Base-by-base conservation (phyloP, 2,329 filamentous ascomycete species). In the Aspergillus latus region DNA sequence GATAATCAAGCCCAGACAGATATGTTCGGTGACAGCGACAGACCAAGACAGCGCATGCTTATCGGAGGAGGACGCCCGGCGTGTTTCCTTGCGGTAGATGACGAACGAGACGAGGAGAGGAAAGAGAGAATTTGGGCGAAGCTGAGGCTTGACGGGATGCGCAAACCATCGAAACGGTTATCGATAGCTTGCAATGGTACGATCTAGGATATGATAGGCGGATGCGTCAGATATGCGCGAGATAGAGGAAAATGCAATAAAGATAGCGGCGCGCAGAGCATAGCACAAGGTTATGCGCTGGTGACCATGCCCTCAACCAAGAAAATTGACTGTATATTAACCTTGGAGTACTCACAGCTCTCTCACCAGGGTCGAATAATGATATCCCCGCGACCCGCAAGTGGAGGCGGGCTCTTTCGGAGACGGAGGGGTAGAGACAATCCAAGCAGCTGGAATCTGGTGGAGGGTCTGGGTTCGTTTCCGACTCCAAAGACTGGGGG, bases 1-100 rank as follows among this genome's bases (percentile, higher is more conserved):
- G 46, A 51, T 63, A 62, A 59, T 70, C 68, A 63, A 64, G 62
- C 60, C 60, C 62, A 60, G 52, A 57, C 58, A 51, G 62, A 54
- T 66, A 63, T 64, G 59, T 62, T 64, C 56, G 56, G 51, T 44
- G 45, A 57, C 49, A 60, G 54, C 47, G 52, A 58, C 46, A 44
- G 50, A 48, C 47, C 51, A 59, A 59, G 59, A 53, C 53, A 32
- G 59, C 58, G 47, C 64, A 66, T 66, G 55, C 63, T 66, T 64
- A 59, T 59, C 58, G 49, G 43, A 54, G 34, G 50, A 54, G 55
- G 34, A 34, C 52, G 34, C 46, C 54, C 43, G 49, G 40, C 44
- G 42, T 37, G 42, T 59, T 50, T 48, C 36, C 61, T 32, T 49
- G 32, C 7, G 29, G 40, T 15, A 29, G 43, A 37, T 44, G 36